phyloP scores from a whole-genome alignment of 2,329 filamentous ascomycete genomes.

The Phialocephala sp. region DNA sequence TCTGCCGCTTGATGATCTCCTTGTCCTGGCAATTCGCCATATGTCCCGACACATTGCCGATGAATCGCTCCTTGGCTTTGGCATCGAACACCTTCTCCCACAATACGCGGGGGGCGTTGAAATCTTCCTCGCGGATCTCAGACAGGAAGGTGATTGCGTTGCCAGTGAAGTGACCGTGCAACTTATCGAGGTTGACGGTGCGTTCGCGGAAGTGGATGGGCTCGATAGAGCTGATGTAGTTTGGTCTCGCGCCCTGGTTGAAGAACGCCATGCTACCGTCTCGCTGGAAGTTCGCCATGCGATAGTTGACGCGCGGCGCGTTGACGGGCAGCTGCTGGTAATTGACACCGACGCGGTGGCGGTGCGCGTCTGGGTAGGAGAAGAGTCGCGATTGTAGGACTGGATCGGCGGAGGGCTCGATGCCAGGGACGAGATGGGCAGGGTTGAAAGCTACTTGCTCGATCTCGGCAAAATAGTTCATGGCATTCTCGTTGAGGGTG shows the following conservation, averaged over 20 bases:
- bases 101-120: conserved; percentile 57
- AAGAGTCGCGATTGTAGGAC: conserved; percentile 71
- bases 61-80: conserved; percentile 60
- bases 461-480: conserved; percentile 67
- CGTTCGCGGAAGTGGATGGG: conserved; percentile 46
- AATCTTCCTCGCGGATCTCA: conserved; percentile 44
- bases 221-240: conserved; percentile 47
- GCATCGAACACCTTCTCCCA: conserved; percentile 69
- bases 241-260: conserved; percentile 56
- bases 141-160: conserved; percentile 51
- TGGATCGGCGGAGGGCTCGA: conserved; percentile 71
- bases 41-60: conserved; percentile 65
- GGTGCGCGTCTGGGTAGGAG: conserved; percentile 70
- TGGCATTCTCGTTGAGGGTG: conserved; percentile 54
- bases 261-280: conserved; percentile 45
- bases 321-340: conserved; percentile 61
- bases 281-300: conserved; percentile 45
- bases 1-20: conserved; percentile 68
- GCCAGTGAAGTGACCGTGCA: conserved; percentile 49
- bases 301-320: conserved; percentile 43
- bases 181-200: conserved; percentile 46
- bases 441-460: conserved; percentile 73
- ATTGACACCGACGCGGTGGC: conserved; percentile 61
- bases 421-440: conserved; percentile 67
- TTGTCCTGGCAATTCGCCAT: conserved; percentile 62